A percentile compares a stretch with the other conserved stretches of the same genome.
Evolutionary conservation across 2,329 filamentous ascomycete genomes (phyloP).

Genomic region (Chaetomiaceae sp.): DNA sequence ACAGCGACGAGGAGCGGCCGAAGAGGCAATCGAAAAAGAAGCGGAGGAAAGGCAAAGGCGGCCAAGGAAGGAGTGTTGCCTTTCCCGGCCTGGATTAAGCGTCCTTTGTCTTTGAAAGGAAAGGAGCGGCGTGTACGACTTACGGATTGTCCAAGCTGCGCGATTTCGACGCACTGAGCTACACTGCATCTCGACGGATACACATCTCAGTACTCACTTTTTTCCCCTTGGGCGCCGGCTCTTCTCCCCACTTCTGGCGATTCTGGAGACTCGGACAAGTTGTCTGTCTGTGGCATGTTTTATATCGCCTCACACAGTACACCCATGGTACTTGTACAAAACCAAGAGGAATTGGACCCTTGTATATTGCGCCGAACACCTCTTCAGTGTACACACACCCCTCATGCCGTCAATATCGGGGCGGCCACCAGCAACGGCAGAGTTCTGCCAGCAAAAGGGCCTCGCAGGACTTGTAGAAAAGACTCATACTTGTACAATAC

Average conservation of each 20-base stretch:
- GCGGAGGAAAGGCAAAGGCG: slow-evolving; percentile 32
- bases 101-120: background rate
- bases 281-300: background rate
- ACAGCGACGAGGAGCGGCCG: slow-evolving; percentile 35
- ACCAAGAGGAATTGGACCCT: too few species aligned
- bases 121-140: background rate
- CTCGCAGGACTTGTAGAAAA: too few species aligned
- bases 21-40: slow-evolving; percentile 31
- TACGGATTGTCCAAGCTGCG: background rate
- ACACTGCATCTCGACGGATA: slow-evolving; percentile 1
- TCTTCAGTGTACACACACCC: too few species aligned
- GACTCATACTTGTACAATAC: too few species aligned
- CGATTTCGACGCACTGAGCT: background rate
- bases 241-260: background rate
- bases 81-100: slow-evolving; percentile 34
- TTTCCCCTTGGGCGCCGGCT: background rate
- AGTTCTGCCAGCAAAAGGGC: too few species aligned
- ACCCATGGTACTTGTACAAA: too few species aligned
- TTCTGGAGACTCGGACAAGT: background rate
- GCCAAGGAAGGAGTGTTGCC: slow-evolving; percentile 20
- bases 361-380: too few species aligned
- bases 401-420: too few species aligned
- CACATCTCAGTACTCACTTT: slow-evolving; percentile 3
- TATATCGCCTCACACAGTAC: too few species aligned
- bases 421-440: too few species aligned